phyloP scores from a whole-genome alignment of 495 filamentous ascomycete species.

The Penicillium soppii region DNA sequence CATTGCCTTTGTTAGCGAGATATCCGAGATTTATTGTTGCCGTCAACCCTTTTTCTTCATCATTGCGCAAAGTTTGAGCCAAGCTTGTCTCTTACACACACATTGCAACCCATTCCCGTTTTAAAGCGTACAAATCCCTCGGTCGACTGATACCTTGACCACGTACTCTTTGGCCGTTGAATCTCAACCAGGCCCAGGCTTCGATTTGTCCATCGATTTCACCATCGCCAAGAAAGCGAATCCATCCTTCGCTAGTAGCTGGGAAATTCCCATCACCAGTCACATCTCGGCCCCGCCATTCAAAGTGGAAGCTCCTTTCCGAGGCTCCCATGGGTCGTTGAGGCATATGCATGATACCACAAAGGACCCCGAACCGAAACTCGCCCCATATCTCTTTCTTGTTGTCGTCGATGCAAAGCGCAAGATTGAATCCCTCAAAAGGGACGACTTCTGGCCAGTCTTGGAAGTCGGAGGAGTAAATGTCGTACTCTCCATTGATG shows the following conservation, averaged over 20 bases:
- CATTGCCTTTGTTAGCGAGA: too few species aligned
- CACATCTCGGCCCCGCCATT: neutral
- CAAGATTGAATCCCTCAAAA: slow-evolving; percentile 1
- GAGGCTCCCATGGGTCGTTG: slow-evolving; percentile 8
- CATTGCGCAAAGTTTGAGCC: neutral
- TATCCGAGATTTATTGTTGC: too few species aligned
- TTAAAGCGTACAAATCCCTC: neutral
- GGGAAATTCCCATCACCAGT: too few species aligned
- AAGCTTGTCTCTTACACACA: neutral
- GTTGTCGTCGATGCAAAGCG: slow-evolving; percentile 17
- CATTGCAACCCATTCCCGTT: neutral
- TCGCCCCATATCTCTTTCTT: slow-evolving; percentile 22
- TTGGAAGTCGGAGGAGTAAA: neutral
- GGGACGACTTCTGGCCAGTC: neutral
- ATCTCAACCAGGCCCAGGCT: neutral
- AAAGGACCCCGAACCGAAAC: slow-evolving; percentile 22
- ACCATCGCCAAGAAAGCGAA: neutral
- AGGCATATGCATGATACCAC: slow-evolving; percentile 16
- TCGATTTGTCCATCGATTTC: neutral
- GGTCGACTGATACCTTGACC: neutral
- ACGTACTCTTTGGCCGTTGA: neutral
- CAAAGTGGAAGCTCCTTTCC: neutral
- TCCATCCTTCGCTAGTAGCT: neutral
- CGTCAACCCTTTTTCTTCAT: too few species aligned
- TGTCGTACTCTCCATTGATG: neutral